Percentiles rank a stretch among this genome's conserved stretches.
Conservation (phyloP, 768 basidiomycete species). For the Mrakia gelida region DNA sequence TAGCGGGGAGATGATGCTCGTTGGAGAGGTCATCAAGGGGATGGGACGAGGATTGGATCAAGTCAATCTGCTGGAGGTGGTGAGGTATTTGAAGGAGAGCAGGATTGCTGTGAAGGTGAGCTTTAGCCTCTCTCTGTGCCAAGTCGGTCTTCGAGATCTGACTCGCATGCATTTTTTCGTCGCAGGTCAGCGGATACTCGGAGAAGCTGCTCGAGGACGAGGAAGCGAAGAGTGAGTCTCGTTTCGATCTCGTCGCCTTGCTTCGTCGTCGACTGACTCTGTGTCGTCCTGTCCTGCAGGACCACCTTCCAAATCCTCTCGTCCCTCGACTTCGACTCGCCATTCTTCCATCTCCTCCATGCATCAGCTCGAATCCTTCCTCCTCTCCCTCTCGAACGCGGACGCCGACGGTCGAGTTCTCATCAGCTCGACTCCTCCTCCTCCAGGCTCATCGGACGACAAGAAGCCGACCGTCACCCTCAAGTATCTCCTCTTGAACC, state of each 20-base stretch:
- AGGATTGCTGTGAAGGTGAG: constrained; percentile 59
- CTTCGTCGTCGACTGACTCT: not conserved
- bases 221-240: constrained; percentile 29
- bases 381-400: constrained; percentile 64
- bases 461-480: constrained; percentile 53
- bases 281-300: not conserved
- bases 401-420: constrained; percentile 36
- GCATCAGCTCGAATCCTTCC: constrained; percentile 72
- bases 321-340: not conserved
- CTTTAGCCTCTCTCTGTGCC: too few relatives aligned
- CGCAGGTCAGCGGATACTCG: constrained; percentile 73
- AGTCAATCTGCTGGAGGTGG: constrained; percentile 78
- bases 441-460: constrained; percentile 34
- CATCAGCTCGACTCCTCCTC: constrained; percentile 48
- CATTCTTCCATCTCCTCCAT: constrained; percentile 63
- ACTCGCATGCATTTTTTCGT: constrained; percentile 47
- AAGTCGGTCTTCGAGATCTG: too few relatives aligned
- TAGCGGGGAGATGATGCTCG: constrained; percentile 62
- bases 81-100: constrained; percentile 71
- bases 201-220: constrained; percentile 57
- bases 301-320: constrained; percentile 5
- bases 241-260: too few relatives aligned
- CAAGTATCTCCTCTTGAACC: constrained; percentile 89
- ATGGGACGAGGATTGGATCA: constrained; percentile 66
- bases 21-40: constrained; percentile 59